phyloP scores from a whole-genome alignment of 2,329 filamentous ascomycete species.

The Capronia epimyces region DNA sequence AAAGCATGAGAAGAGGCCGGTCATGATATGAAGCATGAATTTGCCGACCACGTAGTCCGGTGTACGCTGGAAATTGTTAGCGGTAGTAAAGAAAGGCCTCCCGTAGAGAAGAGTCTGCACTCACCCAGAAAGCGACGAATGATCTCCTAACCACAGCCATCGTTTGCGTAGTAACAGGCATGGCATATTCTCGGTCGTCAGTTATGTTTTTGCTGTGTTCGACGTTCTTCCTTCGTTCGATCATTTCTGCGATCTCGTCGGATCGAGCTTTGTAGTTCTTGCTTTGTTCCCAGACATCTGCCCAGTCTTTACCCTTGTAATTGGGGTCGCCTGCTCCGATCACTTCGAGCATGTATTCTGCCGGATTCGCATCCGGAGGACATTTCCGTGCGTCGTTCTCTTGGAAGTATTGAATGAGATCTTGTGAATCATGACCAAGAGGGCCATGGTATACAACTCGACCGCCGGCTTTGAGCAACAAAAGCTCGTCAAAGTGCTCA shows the following conservation, averaged over 20 bases:
- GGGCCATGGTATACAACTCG: slow-evolving; percentile 84
- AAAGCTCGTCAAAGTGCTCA: slow-evolving; percentile 77
- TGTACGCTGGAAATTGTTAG: slow-evolving; percentile 38
- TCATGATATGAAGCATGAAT: slow-evolving; percentile 57
- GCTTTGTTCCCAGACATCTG: slow-evolving; percentile 54
- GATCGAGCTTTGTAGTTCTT: slow-evolving; percentile 44
- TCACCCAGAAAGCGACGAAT: slow-evolving; percentile 57
- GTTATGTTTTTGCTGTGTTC: slow-evolving; percentile 38
- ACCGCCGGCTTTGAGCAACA: slow-evolving; percentile 72
- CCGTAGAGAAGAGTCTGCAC: too few relatives aligned
- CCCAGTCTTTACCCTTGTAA: slow-evolving; percentile 58
- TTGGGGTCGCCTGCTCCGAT: slow-evolving; percentile 61
- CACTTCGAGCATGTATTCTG: slow-evolving; percentile 45
- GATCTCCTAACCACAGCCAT: slow-evolving; percentile 51
- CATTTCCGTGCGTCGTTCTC: slow-evolving; percentile 57
- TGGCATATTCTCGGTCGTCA: slow-evolving; percentile 58
- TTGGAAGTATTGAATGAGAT: slow-evolving; percentile 59
- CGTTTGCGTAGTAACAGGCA: slow-evolving; percentile 53
- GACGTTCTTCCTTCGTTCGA: slow-evolving; percentile 42
- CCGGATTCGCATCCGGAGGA: slow-evolving; percentile 49
- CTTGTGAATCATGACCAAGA: slow-evolving; percentile 66
- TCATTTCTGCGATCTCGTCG: slow-evolving; percentile 51
- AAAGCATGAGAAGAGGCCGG: slow-evolving; percentile 64
- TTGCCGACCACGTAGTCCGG: slow-evolving; percentile 58
- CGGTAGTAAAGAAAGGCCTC: too few relatives aligned